Evolutionary conservation across 306 rosid genomes (phyloP).

Genomic region (Carpinus fangiana): DNA sequence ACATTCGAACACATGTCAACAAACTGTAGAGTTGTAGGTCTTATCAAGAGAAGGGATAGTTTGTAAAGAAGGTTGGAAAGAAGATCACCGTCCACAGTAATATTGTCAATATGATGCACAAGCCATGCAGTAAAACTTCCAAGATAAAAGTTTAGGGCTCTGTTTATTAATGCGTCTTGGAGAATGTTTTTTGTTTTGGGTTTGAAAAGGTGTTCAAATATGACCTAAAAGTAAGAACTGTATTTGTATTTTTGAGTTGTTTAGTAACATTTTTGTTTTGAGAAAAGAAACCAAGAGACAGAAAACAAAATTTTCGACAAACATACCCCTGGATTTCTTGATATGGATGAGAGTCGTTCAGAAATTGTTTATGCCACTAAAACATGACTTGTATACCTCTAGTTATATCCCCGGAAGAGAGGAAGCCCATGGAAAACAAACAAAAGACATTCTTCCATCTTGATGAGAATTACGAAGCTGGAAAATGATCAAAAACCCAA

Average conservation of each 20-base stretch:
- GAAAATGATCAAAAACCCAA: slow-evolving; percentile 35
- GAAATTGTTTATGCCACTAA: slow-evolving; percentile 35
- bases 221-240: no score
- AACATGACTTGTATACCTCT: slow-evolving; percentile 21
- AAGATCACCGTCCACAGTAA: background rate
- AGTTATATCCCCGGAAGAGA: slow-evolving; percentile 32
- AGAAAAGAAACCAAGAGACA: no score
- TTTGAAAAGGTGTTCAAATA: no score
- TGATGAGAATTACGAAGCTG: slow-evolving; percentile 15
- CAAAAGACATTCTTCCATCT: slow-evolving; percentile 25
- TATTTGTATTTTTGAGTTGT: no score
- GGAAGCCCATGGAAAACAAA: slow-evolving; percentile 42
- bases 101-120: background rate
- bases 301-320: no score
- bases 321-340: background rate
- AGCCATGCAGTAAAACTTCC: background rate
- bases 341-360: slow-evolving; percentile 13
- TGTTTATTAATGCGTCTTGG: no score
- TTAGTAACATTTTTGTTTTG: no score
- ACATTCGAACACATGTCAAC: no score
- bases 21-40: no score
- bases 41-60: background rate
- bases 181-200: no score
- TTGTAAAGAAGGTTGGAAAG: background rate
- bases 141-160: background rate